Conservation (phyloP, 2,329 filamentous ascomycete species). For the Cercospora sp. region DNA sequence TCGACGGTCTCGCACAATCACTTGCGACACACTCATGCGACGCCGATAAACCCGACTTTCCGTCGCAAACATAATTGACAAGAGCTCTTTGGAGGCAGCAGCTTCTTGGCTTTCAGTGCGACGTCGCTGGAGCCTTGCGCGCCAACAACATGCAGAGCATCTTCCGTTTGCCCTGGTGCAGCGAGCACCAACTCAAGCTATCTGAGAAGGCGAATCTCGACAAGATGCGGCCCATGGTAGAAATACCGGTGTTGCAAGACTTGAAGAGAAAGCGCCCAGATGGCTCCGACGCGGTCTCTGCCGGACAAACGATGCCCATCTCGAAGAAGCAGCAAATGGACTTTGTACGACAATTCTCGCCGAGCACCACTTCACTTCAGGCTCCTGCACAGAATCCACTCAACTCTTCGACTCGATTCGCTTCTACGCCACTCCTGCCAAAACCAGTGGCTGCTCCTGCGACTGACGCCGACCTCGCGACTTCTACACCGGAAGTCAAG, state of each 20-base stretch:
- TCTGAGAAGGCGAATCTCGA: conserved; percentile 37
- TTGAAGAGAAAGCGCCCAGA: conserved; percentile 61
- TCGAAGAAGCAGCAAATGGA: conserved; percentile 36
- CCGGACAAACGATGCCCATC: conserved; percentile 23
- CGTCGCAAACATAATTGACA: conserved; percentile 29
- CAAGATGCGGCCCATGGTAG: conserved; percentile 49
- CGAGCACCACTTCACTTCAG: conserved; percentile 11
- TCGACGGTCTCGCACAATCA: conserved; percentile 11
- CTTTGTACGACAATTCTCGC: conserved; percentile 17
- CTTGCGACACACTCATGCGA: conserved; percentile 26
- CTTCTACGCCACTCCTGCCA: conserved; percentile 12
- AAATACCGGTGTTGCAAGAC: conserved; percentile 51
- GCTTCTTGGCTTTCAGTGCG: conserved; percentile 22
- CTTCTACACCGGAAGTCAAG: not conserved
- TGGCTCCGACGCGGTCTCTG: conserved; percentile 44
- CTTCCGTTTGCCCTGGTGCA: conserved; percentile 53
- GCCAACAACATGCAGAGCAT: conserved; percentile 51
- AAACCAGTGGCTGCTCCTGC: not conserved
- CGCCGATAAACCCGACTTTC: conserved; percentile 19
- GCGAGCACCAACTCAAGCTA: conserved; percentile 34
- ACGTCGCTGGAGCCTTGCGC: conserved; percentile 24
- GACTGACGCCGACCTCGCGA: conserved; percentile 11
- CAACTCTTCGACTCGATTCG: not conserved
- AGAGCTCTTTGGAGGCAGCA: conserved; percentile 32
- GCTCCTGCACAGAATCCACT: not conserved